A percentile compares a stretch with the other conserved stretches of the same genome.
Conservation (phyloP, 2,329 filamentous ascomycete genomes). For the Penicillium sp. region DNA sequence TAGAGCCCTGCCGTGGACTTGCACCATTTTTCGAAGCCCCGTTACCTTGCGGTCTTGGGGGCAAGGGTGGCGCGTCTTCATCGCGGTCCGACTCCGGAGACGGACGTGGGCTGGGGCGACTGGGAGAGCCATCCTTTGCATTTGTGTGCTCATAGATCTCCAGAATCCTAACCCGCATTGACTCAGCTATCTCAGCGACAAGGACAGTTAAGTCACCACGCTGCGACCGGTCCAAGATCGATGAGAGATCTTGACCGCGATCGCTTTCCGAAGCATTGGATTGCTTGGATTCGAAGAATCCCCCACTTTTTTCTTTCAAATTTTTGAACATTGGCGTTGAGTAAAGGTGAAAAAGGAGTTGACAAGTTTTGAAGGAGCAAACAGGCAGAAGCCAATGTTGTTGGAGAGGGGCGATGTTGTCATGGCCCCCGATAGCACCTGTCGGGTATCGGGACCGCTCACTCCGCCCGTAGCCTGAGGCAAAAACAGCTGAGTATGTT, state of each 20-base stretch:
- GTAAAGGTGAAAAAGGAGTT: not conserved
- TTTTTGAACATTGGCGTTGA: slow-evolving; percentile 30
- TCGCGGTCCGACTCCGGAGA: slow-evolving; percentile 1
- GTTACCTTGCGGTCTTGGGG: slow-evolving; percentile 8
- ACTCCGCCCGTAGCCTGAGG: slow-evolving; percentile 4
- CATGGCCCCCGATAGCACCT: not conserved
- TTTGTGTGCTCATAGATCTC: slow-evolving; percentile 35
- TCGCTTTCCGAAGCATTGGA: slow-evolving; percentile 22
- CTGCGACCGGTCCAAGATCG: slow-evolving; percentile 41
- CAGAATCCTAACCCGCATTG: slow-evolving; percentile 39
- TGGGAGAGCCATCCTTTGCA: not conserved
- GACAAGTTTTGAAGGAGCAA: not conserved
- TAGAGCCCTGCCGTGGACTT: slow-evolving; percentile 8
- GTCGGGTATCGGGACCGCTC: not conserved
- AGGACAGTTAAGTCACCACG: slow-evolving; percentile 43
- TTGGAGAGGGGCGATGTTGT: slow-evolving; percentile 6
- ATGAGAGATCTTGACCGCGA: slow-evolving; percentile 39
- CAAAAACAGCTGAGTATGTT: not conserved
- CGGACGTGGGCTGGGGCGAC: not conserved
- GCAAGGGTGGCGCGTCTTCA: slow-evolving; percentile 13
- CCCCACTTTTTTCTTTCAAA: slow-evolving; percentile 31
- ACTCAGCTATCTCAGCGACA: slow-evolving; percentile 37
- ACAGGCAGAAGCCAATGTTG: not conserved
- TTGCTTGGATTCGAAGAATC: slow-evolving; percentile 27
- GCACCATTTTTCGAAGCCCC: not conserved